phyloP scores from a whole-genome alignment of 2,329 filamentous ascomycete genomes.

The Claviceps quebecensis region DNA sequence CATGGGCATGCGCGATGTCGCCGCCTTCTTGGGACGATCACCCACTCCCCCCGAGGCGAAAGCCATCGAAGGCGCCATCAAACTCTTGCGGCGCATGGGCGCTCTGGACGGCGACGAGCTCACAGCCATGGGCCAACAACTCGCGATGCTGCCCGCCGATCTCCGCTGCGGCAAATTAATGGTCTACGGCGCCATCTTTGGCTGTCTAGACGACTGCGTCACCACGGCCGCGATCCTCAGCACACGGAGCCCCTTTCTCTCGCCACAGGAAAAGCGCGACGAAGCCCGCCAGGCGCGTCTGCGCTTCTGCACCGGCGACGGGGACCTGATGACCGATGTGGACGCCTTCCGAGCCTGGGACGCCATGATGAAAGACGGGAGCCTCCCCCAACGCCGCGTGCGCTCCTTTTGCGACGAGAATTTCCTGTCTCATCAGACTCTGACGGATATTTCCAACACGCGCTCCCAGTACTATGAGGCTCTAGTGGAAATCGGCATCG shows the following conservation, averaged over 20 bases:
- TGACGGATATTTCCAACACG: slow-evolving; percentile 80
- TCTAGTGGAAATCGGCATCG: slow-evolving; percentile 73
- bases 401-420: slow-evolving; percentile 72
- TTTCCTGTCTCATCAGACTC: slow-evolving; percentile 69
- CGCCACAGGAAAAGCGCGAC: slow-evolving; percentile 69
- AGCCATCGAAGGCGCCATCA: slow-evolving; percentile 76
- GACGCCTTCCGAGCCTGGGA: slow-evolving; percentile 75
- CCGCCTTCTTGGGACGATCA: slow-evolving; percentile 67
- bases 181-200: slow-evolving; percentile 88
- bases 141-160: slow-evolving; percentile 92
- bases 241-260: slow-evolving; percentile 72
- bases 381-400: slow-evolving; percentile 47
- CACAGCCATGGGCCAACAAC: slow-evolving; percentile 79
- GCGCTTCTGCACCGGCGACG: slow-evolving; percentile 62
- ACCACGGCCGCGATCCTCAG: slow-evolving; percentile 90
- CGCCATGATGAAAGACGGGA: slow-evolving; percentile 47
- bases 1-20: slow-evolving; percentile 80
- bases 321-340: slow-evolving; percentile 79
- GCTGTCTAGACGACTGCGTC: slow-evolving; percentile 76
- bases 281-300: slow-evolving; percentile 64
- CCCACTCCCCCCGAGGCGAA: slow-evolving; percentile 76
- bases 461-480: slow-evolving; percentile 74
- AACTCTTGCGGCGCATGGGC: slow-evolving; percentile 69
- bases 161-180: slow-evolving; percentile 87
- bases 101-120: slow-evolving; percentile 75